Conservation (phyloP, 192 early-diverging fungal species). For the Mortierella claussenii region DNA sequence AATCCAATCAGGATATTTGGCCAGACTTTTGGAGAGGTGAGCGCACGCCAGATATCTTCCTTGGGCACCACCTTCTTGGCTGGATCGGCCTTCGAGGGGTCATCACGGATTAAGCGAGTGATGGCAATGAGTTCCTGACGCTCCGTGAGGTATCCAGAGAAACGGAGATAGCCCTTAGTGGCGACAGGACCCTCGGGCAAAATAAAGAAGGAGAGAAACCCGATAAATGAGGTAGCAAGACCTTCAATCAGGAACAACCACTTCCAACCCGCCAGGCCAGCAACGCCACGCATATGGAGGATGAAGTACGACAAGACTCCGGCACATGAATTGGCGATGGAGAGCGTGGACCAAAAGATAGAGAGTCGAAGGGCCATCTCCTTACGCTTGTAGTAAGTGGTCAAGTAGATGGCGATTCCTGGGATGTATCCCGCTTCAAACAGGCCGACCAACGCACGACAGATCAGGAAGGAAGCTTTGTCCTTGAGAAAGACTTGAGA, state of each 20-base stretch:
- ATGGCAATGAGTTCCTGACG: slow-evolving; percentile 65
- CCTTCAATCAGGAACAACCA: slow-evolving; percentile 78
- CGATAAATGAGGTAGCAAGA: slow-evolving; percentile 60
- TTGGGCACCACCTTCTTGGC: slow-evolving; percentile 46
- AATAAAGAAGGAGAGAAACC: slow-evolving; percentile 63
- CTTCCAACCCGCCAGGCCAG: slow-evolving; percentile 69
- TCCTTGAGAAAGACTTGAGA: slow-evolving; percentile 51
- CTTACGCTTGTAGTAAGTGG: slow-evolving; percentile 60
- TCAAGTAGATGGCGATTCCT: slow-evolving; percentile 61
- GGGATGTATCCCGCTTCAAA: slow-evolving; percentile 66
- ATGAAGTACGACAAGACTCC: slow-evolving; percentile 68
- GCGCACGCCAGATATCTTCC: slow-evolving; percentile 31
- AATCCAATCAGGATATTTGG: slow-evolving; percentile 55
- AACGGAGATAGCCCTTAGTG: slow-evolving; percentile 46
- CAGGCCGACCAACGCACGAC: slow-evolving; percentile 61
- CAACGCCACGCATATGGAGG: slow-evolving; percentile 62
- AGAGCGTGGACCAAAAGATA: slow-evolving; percentile 63
- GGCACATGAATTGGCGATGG: slow-evolving; percentile 62
- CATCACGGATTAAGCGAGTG: slow-evolving; percentile 70
- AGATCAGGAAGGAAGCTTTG: slow-evolving; percentile 52
- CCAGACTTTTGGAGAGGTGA: slow-evolving; percentile 37
- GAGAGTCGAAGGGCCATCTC: slow-evolving; percentile 62
- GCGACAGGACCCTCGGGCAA: slow-evolving; percentile 61
- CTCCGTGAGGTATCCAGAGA: slow-evolving; percentile 62
- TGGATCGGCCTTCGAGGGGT: slow-evolving; percentile 61